These are phyloP conservation scores for Flaveria bidentis DNA, from an alignment of 129 eudicot genomes.

Conservation along the genomic window DNA sequence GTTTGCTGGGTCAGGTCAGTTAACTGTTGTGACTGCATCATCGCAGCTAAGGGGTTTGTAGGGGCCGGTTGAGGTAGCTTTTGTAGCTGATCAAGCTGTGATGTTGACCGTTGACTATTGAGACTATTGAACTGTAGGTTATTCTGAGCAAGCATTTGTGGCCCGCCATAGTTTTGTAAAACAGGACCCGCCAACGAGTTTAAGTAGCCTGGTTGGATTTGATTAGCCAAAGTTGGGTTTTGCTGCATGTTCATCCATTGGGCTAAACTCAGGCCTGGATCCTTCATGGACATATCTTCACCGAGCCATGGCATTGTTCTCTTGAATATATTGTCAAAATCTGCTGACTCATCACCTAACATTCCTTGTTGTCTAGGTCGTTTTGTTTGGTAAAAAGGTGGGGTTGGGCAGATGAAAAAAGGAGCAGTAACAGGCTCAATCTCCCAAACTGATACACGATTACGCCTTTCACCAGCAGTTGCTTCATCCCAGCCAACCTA, in stretches of 20 bases:
- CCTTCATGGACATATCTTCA: slow-evolving; percentile 73
- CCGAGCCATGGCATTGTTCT: slow-evolving; percentile 98
- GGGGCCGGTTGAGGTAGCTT: slow-evolving; percentile 53
- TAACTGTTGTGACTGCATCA: slow-evolving; percentile 74
- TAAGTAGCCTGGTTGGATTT: slow-evolving; percentile 63
- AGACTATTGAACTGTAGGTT: slow-evolving; percentile 64
- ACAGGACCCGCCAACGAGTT: slow-evolving; percentile 59
- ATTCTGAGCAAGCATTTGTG: slow-evolving; percentile 67
- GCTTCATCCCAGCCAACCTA: slow-evolving; percentile 99
- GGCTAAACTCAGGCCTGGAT: slow-evolving; percentile 83
- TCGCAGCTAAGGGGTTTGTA: slow-evolving; percentile 48
- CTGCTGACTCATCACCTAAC: slow-evolving; percentile 81
- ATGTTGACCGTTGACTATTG: slow-evolving; percentile 54
- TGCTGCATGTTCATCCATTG: slow-evolving; percentile 98
- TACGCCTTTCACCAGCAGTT: slow-evolving; percentile 94
- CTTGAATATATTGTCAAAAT: slow-evolving; percentile 70
- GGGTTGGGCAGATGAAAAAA: slow-evolving; percentile 91
- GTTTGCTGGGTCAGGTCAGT: slow-evolving; percentile 55
- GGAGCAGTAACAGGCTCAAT: slow-evolving; percentile 97
- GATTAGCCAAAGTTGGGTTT: slow-evolving; percentile 55
- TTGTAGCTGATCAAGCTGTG: slow-evolving; percentile 65
- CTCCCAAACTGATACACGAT: slow-evolving; percentile 94
- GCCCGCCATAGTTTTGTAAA: slow-evolving; percentile 29
- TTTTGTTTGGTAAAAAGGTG: slow-evolving; percentile 79
- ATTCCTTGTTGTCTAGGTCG: slow-evolving; percentile 89